phyloP scores from a whole-genome alignment of 2,329 filamentous ascomycete genomes.

The Cercospora sp. region DNA sequence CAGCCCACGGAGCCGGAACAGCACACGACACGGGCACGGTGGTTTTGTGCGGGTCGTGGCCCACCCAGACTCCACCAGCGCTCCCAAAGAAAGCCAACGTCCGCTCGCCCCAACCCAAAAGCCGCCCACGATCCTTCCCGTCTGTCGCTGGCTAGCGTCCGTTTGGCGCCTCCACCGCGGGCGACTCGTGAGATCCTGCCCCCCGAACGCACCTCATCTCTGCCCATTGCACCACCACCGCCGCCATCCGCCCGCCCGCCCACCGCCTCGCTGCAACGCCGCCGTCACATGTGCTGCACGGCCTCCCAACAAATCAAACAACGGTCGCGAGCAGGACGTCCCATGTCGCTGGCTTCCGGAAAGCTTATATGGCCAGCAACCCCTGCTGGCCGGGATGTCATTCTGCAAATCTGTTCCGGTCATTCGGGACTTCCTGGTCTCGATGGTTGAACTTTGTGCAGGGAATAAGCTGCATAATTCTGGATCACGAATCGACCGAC shows the following conservation, averaged over 20 bases:
- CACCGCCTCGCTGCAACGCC: background rate
- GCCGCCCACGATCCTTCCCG: background rate
- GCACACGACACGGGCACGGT: background rate
- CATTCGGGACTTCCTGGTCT: conserved; percentile 1
- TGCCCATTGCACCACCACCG: background rate
- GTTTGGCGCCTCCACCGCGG: background rate
- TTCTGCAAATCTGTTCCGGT: background rate
- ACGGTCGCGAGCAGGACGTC: background rate
- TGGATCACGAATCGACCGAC: background rate
- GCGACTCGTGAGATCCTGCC: background rate
- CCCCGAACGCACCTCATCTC: background rate
- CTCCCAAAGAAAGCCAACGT: background rate
- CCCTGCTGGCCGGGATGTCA: background rate
- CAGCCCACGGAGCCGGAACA: background rate
- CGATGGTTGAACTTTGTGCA: background rate
- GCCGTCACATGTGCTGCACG: background rate
- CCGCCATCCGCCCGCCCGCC: background rate
- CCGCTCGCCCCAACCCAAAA: background rate
- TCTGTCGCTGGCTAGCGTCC: background rate
- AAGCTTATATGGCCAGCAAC: background rate
- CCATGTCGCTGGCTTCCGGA: background rate
- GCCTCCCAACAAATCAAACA: background rate
- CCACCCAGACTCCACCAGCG: background rate
- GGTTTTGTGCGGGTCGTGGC: background rate
- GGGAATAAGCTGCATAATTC: background rate